Evolutionary conservation across 495 filamentous ascomycete genomes (phyloP).

Genomic region (Aspergillus bridgeri): DNA sequence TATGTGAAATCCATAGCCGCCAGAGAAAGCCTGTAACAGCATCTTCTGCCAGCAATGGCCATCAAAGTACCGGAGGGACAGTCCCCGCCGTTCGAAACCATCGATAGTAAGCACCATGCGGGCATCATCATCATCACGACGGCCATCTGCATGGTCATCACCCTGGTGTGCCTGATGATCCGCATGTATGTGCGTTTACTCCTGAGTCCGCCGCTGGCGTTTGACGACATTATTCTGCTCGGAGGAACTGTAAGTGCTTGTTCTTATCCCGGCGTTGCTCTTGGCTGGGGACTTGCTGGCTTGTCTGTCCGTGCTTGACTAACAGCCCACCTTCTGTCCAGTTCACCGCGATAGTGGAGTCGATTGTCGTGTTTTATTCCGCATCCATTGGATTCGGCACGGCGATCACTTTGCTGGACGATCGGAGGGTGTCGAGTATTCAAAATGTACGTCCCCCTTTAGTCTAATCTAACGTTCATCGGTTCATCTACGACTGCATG

Average conservation of each 20-base stretch:
- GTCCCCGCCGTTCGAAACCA: slow-evolving; percentile 19
- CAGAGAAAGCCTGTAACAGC: neutral
- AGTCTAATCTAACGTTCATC: neutral
- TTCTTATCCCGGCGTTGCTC: neutral
- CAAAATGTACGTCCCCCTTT: slow-evolving; percentile 21
- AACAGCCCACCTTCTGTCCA: slow-evolving; percentile 2
- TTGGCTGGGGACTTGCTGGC: neutral
- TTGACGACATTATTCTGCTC: slow-evolving; percentile 25
- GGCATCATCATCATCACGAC: slow-evolving; percentile 38
- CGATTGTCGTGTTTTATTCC: slow-evolving; percentile 19
- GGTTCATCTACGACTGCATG: too few species aligned
- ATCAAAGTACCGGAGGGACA: slow-evolving; percentile 14
- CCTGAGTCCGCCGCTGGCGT: slow-evolving; percentile 18
- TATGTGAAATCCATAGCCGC: neutral
- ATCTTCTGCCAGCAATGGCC: neutral
- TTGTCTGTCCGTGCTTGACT: neutral
- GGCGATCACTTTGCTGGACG: slow-evolving; percentile 19
- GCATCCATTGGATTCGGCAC: slow-evolving; percentile 27
- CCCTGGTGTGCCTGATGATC: slow-evolving; percentile 31
- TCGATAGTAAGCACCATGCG: slow-evolving; percentile 25
- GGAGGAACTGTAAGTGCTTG: slow-evolving; percentile 22
- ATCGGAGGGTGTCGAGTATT: slow-evolving; percentile 11
- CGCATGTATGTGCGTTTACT: slow-evolving; percentile 27
- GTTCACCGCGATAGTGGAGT: slow-evolving; percentile 20
- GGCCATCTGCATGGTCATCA: slow-evolving; percentile 37